Base-by-base conservation (phyloP, 1,284 basidiomycete species). In the Sanghuangporus weigelae region DNA sequence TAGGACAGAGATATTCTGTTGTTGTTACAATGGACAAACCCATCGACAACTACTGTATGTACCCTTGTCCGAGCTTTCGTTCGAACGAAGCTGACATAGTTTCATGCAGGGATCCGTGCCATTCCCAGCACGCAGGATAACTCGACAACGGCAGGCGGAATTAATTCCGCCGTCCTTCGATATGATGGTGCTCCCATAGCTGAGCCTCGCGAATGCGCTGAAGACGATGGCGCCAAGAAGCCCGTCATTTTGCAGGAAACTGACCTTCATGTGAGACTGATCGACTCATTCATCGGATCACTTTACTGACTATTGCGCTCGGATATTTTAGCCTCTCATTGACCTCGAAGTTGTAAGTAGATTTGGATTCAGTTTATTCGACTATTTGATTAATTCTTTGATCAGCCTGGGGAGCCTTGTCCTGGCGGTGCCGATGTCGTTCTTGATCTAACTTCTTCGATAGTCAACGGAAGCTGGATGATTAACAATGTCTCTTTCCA, bases 1-100 rank as follows among this genome's bases (percentile, higher is more conserved):
- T 72, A 60, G 75, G 71, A 38, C 76, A 77, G 61, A 71, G 73
- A 40, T 75, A 75, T 72, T 73, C 78, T 73, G 53, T 76, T 72
- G 61, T 71, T 48, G 67, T 69, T 7, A 57, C 63, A 16, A 78
- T 81, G 1, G 69, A 77, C 66, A 73, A 80, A 62, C 62, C 75
- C 0, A 69, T 73, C 3, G 72, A 71, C 55, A 82, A 81, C 65
- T 81, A 81, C 66, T 81, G 78, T 69, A 49, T 58, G 64, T 61
- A 3, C 10, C 2, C 16, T 46, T 12, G 14, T 7, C 10, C 44
- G 19, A n/a, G 0, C 16, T 31, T 50, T 31, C 12, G 14, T 42
- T n/a, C 7, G 16, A 16, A 38, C 35, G 19, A 38, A 36, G 31
- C 14, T 53, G 10, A 36, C 31, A 16, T 38, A 48, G 14, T 12